Conservation (phyloP, 352 stramenopile genomes). For the Pythium insidiosum region DNA sequence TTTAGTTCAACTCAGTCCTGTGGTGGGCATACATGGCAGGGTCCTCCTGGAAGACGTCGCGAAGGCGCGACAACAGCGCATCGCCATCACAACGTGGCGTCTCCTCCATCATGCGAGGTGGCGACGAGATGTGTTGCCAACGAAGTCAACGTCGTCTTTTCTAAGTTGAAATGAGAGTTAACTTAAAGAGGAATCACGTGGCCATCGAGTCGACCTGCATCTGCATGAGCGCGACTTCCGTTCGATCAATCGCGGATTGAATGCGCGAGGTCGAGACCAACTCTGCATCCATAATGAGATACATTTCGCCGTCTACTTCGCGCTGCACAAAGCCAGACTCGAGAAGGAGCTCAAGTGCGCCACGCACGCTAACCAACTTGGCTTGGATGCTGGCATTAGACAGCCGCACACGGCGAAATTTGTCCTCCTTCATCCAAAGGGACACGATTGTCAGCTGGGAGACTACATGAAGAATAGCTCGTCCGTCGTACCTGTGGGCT, state of each 20-base stretch:
- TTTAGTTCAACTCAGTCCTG: too few species aligned
- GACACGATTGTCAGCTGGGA: neutral
- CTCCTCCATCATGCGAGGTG: neutral
- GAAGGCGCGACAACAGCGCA: slow-evolving; percentile 26
- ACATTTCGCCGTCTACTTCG: slow-evolving; percentile 34
- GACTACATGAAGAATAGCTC: too few species aligned
- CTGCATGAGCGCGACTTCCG: slow-evolving; percentile 61
- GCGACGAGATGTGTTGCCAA: neutral
- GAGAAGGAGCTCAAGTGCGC: slow-evolving; percentile 42
- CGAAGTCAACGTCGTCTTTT: neutral
- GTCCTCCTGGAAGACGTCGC: slow-evolving; percentile 47
- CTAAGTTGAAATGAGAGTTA: slow-evolving; percentile 3
- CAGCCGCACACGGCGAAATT: slow-evolving; percentile 60
- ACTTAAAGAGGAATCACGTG: slow-evolving; percentile 6
- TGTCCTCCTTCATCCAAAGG: slow-evolving; percentile 42
- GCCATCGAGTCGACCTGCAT: slow-evolving; percentile 36
- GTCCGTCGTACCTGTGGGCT: slow-evolving; percentile 41
- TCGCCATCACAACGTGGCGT: slow-evolving; percentile 9
- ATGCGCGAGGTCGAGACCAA: slow-evolving; percentile 31
- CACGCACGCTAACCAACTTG: slow-evolving; percentile 52
- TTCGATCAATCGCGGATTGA: slow-evolving; percentile 46
- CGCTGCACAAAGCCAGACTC: slow-evolving; percentile 46
- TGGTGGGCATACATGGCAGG: slow-evolving; percentile 56
- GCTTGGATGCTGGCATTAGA: slow-evolving; percentile 49
- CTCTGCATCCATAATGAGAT: slow-evolving; percentile 42